These are phyloP conservation scores for Candida corydali DNA, from an alignment of 805 yeast genomes.

Conservation along the genomic window DNA sequence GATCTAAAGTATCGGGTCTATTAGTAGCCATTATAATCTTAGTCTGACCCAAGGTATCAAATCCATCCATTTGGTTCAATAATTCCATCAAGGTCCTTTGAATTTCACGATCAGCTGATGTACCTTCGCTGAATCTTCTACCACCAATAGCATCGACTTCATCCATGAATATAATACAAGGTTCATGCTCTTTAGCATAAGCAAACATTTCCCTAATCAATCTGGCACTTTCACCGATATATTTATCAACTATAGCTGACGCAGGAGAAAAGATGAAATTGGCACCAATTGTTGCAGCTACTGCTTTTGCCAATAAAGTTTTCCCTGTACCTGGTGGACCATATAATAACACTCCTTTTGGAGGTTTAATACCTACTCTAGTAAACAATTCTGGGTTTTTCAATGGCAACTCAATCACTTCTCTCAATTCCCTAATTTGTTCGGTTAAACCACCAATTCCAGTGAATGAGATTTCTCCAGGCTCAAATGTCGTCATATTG, in stretches of 20 bases:
- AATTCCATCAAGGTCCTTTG: slow-evolving; percentile 97
- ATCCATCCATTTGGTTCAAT: slow-evolving; percentile 97
- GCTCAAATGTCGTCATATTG: slow-evolving; percentile 96
- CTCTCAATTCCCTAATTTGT: slow-evolving; percentile 93
- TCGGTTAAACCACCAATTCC: slow-evolving; percentile 96
- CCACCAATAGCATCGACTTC: slow-evolving; percentile 99
- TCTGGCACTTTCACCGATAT: slow-evolving; percentile 96
- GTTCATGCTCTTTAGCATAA: slow-evolving; percentile 96
- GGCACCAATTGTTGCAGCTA: slow-evolving; percentile 97
- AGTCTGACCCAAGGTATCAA: slow-evolving; percentile 93
- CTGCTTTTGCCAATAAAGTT: slow-evolving; percentile 93
- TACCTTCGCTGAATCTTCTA: slow-evolving; percentile 94
- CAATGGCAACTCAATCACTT: slow-evolving; percentile 94
- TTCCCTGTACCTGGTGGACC: slow-evolving; percentile 99
- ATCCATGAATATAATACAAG: slow-evolving; percentile 97
- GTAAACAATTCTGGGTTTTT: slow-evolving; percentile 94
- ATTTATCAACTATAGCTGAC: slow-evolving; percentile 95
- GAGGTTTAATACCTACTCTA: slow-evolving; percentile 97
- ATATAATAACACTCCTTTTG: slow-evolving; percentile 92
- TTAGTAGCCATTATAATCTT: slow-evolving; percentile 99
- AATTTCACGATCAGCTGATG: slow-evolving; percentile 97
- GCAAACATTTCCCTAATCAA: slow-evolving; percentile 97
- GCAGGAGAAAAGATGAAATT: slow-evolving; percentile 98
- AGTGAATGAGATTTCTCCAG: slow-evolving; percentile 93
- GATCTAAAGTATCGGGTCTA: slow-evolving; percentile 96